Percentiles rank a stretch among this genome's conserved stretches.
Conservation (phyloP, 2,329 filamentous ascomycete genomes). For the Aspergillus spinulosporus region DNA sequence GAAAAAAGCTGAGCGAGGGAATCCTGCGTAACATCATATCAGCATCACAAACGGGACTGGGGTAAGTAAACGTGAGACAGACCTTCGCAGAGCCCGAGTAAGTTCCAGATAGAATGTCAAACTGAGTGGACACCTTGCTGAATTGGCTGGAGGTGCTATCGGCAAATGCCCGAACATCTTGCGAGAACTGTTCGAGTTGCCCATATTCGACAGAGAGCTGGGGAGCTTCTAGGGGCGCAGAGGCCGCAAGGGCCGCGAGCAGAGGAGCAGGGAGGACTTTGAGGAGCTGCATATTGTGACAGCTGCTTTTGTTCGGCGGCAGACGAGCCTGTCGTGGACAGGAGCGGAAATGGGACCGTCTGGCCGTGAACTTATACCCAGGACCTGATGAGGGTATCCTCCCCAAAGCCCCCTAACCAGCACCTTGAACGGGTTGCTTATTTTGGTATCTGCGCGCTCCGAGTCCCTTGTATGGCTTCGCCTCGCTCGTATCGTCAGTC, state of each 20-base stretch:
- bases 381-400: too few species aligned
- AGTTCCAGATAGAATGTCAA: not conserved
- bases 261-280: not conserved
- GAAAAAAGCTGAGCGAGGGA: too few species aligned
- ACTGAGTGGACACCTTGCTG: not conserved
- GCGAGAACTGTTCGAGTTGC: not conserved
- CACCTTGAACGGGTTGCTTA: too few species aligned
- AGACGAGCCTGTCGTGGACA: too few species aligned
- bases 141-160: not conserved
- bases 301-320: too few species aligned
- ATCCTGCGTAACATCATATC: not conserved
- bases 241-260: slow-evolving; percentile 2
- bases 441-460: too few species aligned
- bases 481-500: not conserved
- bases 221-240: not conserved
- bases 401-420: too few species aligned
- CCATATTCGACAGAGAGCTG: not conserved
- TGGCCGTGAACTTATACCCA: too few species aligned
- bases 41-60: not conserved
- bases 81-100: not conserved
- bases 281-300: not conserved
- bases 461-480: not conserved
- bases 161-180: not conserved
- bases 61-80: not conserved
- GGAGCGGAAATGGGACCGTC: too few species aligned